phyloP scores from a whole-genome alignment of 345 rosid genomes.

The Cardiospermum halicacabum region DNA sequence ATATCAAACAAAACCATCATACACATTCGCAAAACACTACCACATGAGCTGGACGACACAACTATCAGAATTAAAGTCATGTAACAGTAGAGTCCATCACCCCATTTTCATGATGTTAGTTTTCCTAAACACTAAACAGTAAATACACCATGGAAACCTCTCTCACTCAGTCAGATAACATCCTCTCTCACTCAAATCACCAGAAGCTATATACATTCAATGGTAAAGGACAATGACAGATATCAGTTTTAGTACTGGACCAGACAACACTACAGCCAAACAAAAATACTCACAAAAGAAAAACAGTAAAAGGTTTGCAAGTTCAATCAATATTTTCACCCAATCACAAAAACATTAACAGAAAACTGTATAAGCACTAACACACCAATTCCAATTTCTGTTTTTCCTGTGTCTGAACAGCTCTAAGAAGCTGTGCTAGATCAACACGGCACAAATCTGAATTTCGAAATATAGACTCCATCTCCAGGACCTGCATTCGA shows the following conservation, averaged over 20 bases:
- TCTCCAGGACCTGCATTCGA: slow-evolving; percentile 55
- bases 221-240: background rate
- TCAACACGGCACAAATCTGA: slow-evolving; percentile 53
- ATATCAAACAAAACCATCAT: background rate
- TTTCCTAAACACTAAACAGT: background rate
- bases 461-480: slow-evolving; percentile 54
- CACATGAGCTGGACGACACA: background rate
- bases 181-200: too few species aligned
- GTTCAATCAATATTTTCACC: background rate
- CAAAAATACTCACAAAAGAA: background rate
- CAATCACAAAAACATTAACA: background rate
- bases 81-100: background rate
- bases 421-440: slow-evolving; percentile 65
- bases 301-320: background rate
- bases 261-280: background rate
- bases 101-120: background rate
- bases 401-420: slow-evolving; percentile 82
- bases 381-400: slow-evolving; percentile 73
- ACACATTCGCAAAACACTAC: background rate
- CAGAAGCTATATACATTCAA: background rate
- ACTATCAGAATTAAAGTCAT: too few species aligned
- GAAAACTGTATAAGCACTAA: background rate
- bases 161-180: too few species aligned
- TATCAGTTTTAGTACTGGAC: background rate
- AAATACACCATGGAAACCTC: too few species aligned